Evolutionary conservation across 495 filamentous ascomycete genomes (phyloP), one percentile per base, ranked within the genome.

Genomic region (Oidiodendron maius): DNA sequence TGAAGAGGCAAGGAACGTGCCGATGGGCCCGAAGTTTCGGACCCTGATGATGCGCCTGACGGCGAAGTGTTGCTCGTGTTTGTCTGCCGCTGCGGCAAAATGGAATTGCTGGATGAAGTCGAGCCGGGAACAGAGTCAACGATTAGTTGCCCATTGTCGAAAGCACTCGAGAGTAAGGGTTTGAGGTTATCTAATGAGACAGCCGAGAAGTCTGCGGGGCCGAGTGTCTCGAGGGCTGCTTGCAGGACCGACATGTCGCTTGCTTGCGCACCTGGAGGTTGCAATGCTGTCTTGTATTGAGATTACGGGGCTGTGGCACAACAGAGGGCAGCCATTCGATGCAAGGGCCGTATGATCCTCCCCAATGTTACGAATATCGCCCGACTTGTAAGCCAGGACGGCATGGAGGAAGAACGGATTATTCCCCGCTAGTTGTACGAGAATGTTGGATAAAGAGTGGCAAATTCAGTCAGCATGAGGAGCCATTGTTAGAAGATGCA

Each of bases 51-150:
- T 13, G 60, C 60, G 9, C 28, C 63, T 12, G 74, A 75, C 32
- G 63, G 55, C 4, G 67, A 56, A 49, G 61, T 69, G 18, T 71
- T 61, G 30, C 62, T 56, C 3, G 66, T 56, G 50, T 61, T 68
- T 17, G 72, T 61, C 20, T 62, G 67, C 11, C 55, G 46, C 12
- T 62, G 52, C 30, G 51, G 17, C 26, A 24, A 16, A 2, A 22
- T 17, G 15, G 34, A 24, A 20, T 42, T 26, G 10, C 35, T 32
- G 44, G 58, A 25, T 15, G 52, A 48, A 1, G 61, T 49, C 3
- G 85, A 85, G 18, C 78, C 68, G 5, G 84, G 84, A 13, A 95
- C 77, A 8, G 89, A 91, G 58, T 90, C 83, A 58, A 87, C 69
- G 48, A 95, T 75, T 28, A 83, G 65, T 37, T 85, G 80, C 17